Percentiles rank a stretch among this genome's conserved stretches.
These are phyloP conservation scores for Chaetomiaceae sp. DNA, from an alignment of 2,329 filamentous ascomycete species.

Conservation along the genomic window DNA sequence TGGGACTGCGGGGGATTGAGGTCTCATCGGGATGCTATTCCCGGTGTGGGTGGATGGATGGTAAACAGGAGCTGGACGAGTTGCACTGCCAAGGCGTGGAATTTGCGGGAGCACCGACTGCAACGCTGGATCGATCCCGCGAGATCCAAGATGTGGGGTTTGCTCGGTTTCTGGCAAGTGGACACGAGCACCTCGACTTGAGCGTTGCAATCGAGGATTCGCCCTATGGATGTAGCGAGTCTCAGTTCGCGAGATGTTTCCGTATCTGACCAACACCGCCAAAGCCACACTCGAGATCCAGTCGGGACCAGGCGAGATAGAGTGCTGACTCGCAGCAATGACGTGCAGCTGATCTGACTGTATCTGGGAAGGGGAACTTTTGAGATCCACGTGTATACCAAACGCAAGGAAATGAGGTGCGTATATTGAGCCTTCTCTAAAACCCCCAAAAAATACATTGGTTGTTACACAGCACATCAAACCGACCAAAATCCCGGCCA, in stretches of 20 bases:
- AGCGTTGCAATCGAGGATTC: too few relatives aligned
- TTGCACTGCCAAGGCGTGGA: neutral
- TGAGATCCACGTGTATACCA: neutral
- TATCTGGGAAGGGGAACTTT: neutral
- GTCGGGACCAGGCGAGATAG: neutral
- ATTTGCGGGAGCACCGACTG: neutral
- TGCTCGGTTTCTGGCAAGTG: neutral
- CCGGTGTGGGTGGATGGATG: neutral
- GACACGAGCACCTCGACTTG: too few relatives aligned
- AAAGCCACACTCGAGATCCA: neutral
- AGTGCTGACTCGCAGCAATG: constrained; percentile 3
- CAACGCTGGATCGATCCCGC: constrained; percentile 2
- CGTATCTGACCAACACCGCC: neutral
- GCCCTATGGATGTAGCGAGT: neutral
- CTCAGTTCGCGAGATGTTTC: neutral
- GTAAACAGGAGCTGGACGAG: neutral
- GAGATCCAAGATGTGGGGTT: neutral
- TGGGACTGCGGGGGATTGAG: neutral
- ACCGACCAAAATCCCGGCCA: neutral
- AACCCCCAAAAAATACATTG: neutral
- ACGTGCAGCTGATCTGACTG: neutral
- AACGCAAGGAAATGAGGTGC: neutral
- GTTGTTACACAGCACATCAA: constrained; percentile 7
- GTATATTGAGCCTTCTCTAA: too few relatives aligned
- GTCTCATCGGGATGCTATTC: neutral